Percentiles rank a stretch among this genome's conserved stretches.
These are phyloP conservation scores for Sherardia arvensis DNA, from an alignment of 257 asterid species.

Conservation along the genomic window DNA sequence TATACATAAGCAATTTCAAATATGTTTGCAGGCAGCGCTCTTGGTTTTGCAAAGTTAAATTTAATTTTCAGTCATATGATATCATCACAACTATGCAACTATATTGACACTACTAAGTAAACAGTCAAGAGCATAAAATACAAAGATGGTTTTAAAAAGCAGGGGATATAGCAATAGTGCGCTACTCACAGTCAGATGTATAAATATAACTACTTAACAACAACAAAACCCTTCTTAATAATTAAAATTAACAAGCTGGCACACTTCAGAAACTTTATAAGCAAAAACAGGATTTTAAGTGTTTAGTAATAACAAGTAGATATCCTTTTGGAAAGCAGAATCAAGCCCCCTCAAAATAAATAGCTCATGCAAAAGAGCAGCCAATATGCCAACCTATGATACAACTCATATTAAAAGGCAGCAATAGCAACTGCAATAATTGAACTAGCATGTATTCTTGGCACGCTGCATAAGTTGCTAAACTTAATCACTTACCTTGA, in stretches of 20 bases:
- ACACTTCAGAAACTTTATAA: neutral
- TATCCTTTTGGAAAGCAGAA: neutral
- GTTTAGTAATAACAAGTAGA: neutral
- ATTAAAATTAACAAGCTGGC: neutral
- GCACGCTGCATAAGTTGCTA: neutral
- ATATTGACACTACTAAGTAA: neutral
- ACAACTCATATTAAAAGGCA: neutral
- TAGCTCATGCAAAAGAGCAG: neutral
- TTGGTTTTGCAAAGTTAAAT: neutral
- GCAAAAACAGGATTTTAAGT: neutral
- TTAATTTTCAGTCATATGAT: neutral
- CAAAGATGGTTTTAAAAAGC: neutral
- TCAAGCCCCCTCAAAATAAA: neutral
- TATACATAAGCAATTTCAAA: neutral
- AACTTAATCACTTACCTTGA: conserved; percentile 39
- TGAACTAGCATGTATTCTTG: too few relatives aligned
- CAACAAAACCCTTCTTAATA: neutral
- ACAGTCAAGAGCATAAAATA: neutral
- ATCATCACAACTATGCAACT: neutral
- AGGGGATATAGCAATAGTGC: too few relatives aligned
- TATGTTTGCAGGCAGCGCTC: neutral
- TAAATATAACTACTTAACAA: neutral
- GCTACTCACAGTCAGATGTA: too few relatives aligned
- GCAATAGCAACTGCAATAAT: neutral
- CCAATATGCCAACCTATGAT: neutral